Base-by-base conservation (phyloP, 805 yeast species). In the Hanseniaspora meyeri region DNA sequence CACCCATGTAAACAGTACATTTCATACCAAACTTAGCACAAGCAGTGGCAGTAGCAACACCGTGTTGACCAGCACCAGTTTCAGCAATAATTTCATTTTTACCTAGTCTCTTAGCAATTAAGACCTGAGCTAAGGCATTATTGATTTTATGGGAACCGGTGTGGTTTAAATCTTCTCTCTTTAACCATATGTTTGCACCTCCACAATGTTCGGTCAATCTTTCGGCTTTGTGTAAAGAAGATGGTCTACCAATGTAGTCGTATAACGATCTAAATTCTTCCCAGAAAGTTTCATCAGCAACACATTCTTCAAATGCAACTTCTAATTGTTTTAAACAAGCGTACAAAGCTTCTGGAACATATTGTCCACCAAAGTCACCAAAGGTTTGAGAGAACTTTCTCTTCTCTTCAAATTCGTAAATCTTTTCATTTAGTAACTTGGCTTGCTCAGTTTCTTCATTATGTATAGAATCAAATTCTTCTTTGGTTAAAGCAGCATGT, bases 301-400 rank as follows among this genome's bases (percentile, higher is more conserved):
- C 82, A 19, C 97, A 96, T 45, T 75, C 77, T 67, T 86, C 90
- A 68, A 90, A 95, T 4, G 88, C 97, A 55, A 68, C 74, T 73
- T 93, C 98, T 58, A 93, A 78, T 72, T 93, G 95, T 60, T 82
- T 79, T 63, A 93, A 77, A 74, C 97, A 91, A 46, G 95, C 80
- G 71, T 90, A 91, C 65, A 93, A 74, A 24, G 95, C 87, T 74
- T 93, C 99, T 42, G 99, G 99, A 43, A 93, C 98, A 67, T 88
- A 93, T 74, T 93, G 98, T 59, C 99, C 99, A 68, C 99, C 99
- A 67, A 88, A 95, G 51, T 82, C 89, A 65, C 97, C 99, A 64
- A 91, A 91, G 60, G 85, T 77, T 57, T 91, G 84, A 62, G 81
- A 78, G 67, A 78, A 85, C 60, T 80, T 78, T 66, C 85, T 93